phyloP scores from a whole-genome alignment of 176 grass and related monocot genomes.

The Hyparrhenia diplandra region DNA sequence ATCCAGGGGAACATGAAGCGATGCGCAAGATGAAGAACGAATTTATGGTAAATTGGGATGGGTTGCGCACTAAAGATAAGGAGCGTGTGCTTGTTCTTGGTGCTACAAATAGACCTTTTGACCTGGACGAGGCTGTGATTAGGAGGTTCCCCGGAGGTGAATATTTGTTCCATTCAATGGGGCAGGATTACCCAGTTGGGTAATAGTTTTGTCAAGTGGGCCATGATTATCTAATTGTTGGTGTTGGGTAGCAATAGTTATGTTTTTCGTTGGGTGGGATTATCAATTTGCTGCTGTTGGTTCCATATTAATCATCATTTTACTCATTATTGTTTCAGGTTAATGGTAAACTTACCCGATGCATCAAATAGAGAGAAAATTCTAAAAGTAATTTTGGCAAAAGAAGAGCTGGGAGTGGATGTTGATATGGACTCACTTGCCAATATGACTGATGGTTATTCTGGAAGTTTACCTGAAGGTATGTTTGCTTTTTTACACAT shows the following conservation, averaged over 20 bases:
- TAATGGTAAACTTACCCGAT: slow-evolving; percentile 99
- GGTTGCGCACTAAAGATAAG: slow-evolving; percentile 93
- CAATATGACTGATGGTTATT: slow-evolving; percentile 98
- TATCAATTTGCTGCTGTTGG: neutral
- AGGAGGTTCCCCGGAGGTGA: slow-evolving; percentile 96
- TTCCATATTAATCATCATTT: slow-evolving; percentile 12
- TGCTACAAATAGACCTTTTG: slow-evolving; percentile 98
- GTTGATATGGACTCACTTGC: slow-evolving; percentile 73
- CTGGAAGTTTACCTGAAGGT: slow-evolving; percentile 99
- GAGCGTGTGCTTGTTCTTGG: slow-evolving; percentile 97
- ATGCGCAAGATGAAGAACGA: slow-evolving; percentile 99
- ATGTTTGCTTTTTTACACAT: slow-evolving; percentile 13
- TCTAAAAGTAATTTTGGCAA: slow-evolving; percentile 92
- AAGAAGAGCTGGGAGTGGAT: slow-evolving; percentile 75
- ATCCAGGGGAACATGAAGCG: slow-evolving; percentile 98
- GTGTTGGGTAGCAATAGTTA: neutral
- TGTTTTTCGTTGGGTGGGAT: neutral
- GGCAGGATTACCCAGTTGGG: neutral
- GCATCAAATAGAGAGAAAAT: slow-evolving; percentile 94
- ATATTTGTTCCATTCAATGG: neutral
- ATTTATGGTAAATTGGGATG: slow-evolving; percentile 99
- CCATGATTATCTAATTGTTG: neutral
- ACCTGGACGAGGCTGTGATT: slow-evolving; percentile 99
- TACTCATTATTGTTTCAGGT: slow-evolving; percentile 51
- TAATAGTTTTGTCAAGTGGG: neutral